phyloP scores from a whole-genome alignment of 306 rosid genomes.

The Ochetophila trinervis region DNA sequence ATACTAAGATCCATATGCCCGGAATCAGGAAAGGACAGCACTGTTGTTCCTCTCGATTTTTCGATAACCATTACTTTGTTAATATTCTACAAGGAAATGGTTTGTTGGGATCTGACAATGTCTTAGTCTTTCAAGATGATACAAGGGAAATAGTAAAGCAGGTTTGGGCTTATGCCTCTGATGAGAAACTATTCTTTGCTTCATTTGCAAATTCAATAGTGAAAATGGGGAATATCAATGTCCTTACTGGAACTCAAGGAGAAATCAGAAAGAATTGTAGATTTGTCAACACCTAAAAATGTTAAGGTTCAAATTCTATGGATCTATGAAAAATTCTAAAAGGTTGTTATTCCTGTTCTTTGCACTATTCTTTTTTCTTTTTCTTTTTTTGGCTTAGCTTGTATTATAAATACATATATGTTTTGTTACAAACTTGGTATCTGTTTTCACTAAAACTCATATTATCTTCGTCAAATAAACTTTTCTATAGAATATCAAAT shows the following conservation, averaged over 20 bases:
- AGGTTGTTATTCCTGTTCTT: no score
- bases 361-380: no score
- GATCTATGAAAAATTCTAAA: no score
- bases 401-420: no score
- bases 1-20: slow-evolving; percentile 72
- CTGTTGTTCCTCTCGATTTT: slow-evolving; percentile 62
- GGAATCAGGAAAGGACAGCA: slow-evolving; percentile 47
- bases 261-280: slow-evolving; percentile 73
- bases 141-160: slow-evolving; percentile 44
- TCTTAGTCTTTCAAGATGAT: slow-evolving; percentile 51
- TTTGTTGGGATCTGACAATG: slow-evolving; percentile 69
- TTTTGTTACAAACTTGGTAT: no score
- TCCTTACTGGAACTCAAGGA: slow-evolving; percentile 59
- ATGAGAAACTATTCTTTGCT: slow-evolving; percentile 53
- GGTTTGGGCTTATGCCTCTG: slow-evolving; percentile 71
- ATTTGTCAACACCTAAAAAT: slow-evolving; percentile 40
- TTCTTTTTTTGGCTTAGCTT: no score
- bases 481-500: no score
- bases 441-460: no score
- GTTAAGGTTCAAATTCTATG: no score
- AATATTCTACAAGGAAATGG: slow-evolving; percentile 77
- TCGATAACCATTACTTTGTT: slow-evolving; percentile 71
- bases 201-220: slow-evolving; percentile 66
- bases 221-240: slow-evolving; percentile 86
- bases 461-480: no score